A percentile compares a stretch with the other conserved stretches of the same genome.
These are phyloP conservation scores for Prunus armeniaca DNA, from an alignment of 306 rosid genomes.

Conservation along the genomic window DNA sequence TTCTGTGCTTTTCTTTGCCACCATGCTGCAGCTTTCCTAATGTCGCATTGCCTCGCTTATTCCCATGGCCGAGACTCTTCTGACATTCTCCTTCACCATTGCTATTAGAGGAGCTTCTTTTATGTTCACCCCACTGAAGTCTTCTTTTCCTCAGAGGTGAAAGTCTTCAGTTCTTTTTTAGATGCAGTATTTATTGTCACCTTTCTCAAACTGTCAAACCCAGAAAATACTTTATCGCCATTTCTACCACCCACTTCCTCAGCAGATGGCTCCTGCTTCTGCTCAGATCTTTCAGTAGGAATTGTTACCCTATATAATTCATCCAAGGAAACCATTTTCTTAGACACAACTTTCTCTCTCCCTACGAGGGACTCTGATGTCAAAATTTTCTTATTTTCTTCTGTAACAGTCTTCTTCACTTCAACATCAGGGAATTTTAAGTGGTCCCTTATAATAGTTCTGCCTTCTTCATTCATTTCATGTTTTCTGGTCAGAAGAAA, in stretches of 20 bases:
- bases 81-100: slow-evolving; percentile 30
- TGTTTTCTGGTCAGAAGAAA: slow-evolving; percentile 51
- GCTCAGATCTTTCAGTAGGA: too few relatives aligned
- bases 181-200: slow-evolving; percentile 16
- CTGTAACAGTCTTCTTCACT: neutral
- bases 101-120: slow-evolving; percentile 9
- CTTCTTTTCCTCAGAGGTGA: slow-evolving; percentile 28
- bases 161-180: slow-evolving; percentile 36
- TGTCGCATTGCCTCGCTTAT: slow-evolving; percentile 24
- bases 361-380: slow-evolving; percentile 9
- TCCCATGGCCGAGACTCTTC: slow-evolving; percentile 26
- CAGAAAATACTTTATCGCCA: neutral
- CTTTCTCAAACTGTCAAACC: neutral
- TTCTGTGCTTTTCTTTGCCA: slow-evolving; percentile 21
- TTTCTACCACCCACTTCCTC: neutral
- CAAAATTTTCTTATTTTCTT: neutral
- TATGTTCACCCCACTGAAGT: slow-evolving; percentile 39
- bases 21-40: slow-evolving; percentile 29
- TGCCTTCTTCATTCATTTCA: slow-evolving; percentile 33
- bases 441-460: slow-evolving; percentile 52
- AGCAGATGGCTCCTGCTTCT: neutral
- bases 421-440: slow-evolving; percentile 43
- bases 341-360: slow-evolving; percentile 21
- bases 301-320: neutral
- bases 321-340: neutral